These are phyloP conservation scores for Fremontodendron californicum DNA, from an alignment of 345 rosid genomes.

Conservation along the genomic window DNA sequence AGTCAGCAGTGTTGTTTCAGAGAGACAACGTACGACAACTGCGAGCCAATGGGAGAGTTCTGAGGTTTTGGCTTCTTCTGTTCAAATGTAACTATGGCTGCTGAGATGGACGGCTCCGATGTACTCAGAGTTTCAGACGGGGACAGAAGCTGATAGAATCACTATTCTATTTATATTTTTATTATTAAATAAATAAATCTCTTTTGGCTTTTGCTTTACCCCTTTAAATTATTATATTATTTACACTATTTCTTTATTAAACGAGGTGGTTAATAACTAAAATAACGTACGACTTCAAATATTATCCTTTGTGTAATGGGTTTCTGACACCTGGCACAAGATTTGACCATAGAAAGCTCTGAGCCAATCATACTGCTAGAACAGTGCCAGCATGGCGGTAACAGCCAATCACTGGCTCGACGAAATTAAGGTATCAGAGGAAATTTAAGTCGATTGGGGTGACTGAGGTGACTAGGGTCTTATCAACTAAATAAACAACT, in stretches of 20 bases:
- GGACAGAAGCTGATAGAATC: not conserved
- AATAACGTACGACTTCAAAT: slow-evolving; percentile 16
- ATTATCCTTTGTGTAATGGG: slow-evolving; percentile 39
- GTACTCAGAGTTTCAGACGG: slow-evolving; percentile 32
- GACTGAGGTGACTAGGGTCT: slow-evolving; percentile 1
- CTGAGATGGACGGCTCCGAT: slow-evolving; percentile 52
- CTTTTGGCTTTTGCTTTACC: not conserved
- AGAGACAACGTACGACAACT: slow-evolving; percentile 34
- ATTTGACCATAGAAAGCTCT: slow-evolving; percentile 29
- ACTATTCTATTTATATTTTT: not conserved
- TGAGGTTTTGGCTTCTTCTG: slow-evolving; percentile 34
- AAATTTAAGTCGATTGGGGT: not conserved
- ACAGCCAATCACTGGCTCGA: slow-evolving; percentile 79
- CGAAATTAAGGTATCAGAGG: slow-evolving; percentile 69
- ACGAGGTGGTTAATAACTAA: slow-evolving; percentile 40
- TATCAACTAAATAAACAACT: not conserved
- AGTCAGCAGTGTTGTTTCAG: slow-evolving; percentile 11
- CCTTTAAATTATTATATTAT: not conserved
- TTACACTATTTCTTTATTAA: not conserved
- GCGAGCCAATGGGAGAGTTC: slow-evolving; percentile 46
- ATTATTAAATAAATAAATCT: not conserved
- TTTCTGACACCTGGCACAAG: slow-evolving; percentile 43
- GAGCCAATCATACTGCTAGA: slow-evolving; percentile 55
- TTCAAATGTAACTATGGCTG: slow-evolving; percentile 30
- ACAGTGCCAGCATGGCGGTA: slow-evolving; percentile 50